Evolutionary conservation across 371 early-diverging fungal genomes (phyloP), one percentile per base, ranked within the genome.

Genomic region (Rhizopus delemar): DNA sequence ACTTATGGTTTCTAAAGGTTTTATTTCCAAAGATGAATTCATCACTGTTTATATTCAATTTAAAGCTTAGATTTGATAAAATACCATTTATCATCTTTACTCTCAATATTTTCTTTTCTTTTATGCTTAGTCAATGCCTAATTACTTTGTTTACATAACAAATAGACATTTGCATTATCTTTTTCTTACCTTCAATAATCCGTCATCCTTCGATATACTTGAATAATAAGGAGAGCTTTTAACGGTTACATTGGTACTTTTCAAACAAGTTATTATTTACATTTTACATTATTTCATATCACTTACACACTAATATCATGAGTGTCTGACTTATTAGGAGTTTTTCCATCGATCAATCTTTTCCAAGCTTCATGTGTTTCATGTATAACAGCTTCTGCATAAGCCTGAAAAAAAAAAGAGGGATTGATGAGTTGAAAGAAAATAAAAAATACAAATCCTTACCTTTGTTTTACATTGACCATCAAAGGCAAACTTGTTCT

Each of bases 401-500:
- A 84, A 61, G 75, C 68, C 67, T 76, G 51, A 51, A n/a, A 13
- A 15, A 1, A n/a, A 43, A 11, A 5, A 43, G n/a, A 13, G n/a
- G 5, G 7, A 52, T 3, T 50, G 31, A 33, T 38, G 12, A 48
- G 11, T 29, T 22, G 29, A 48, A 28, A 12, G 12, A 5, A 48
- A 9, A 22, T 50, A 3, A 32, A 33, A 22, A 22, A 22, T 22
- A 2, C 22, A 22, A 22, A 11, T 5, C 6, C 12, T 60, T 62
- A 83, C 86, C 71, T 81, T 91, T 80, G 91, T 84, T 77, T 90
- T 89, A 71, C 90, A 92, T 75, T 92, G 81, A 50, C 98, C 99
- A 69, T 84, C 78, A 80, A 99, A 96, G 33, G 98, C 99, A 83
- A 99, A 99, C 75, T 90, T 78, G 84, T 99, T 99, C 71, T 92